Conservation (phyloP, 805 yeast genomes). For the Wickerhamomyces xylosicus region DNA sequence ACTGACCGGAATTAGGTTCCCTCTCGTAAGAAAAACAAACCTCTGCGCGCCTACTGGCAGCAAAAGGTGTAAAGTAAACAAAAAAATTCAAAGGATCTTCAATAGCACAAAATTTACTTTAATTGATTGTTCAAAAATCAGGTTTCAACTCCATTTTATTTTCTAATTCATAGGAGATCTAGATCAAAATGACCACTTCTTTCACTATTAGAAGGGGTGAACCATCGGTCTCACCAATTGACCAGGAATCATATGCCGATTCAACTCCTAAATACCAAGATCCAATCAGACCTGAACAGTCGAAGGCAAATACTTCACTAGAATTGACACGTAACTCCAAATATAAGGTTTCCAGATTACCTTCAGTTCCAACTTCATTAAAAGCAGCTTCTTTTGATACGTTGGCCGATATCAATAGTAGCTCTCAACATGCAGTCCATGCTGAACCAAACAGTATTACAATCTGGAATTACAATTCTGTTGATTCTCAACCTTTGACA, state of each 20-base stretch:
- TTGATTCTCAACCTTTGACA: conserved; percentile 48
- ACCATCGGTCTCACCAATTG: conserved; percentile 1
- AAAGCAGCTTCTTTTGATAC: conserved; percentile 1
- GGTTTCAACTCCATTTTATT: too few relatives aligned
- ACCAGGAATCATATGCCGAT: conserved; percentile 4
- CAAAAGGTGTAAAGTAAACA: too few relatives aligned
- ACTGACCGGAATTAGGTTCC: too few relatives aligned
- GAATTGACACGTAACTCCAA: conserved; percentile 51
- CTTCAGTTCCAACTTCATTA: conserved; percentile 37
- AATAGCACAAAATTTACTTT: too few relatives aligned
- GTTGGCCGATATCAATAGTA: conserved; percentile 23
- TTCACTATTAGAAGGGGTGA: not conserved
- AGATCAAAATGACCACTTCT: not conserved
- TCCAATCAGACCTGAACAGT: conserved; percentile 10
- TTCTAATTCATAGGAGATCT: too few relatives aligned
- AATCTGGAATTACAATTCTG: conserved; percentile 61
- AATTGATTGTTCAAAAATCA: too few relatives aligned
- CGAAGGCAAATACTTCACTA: conserved; percentile 15
- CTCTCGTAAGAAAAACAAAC: too few relatives aligned
- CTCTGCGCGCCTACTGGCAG: too few relatives aligned
- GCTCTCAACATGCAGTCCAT: conserved; percentile 19
- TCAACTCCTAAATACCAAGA: too few relatives aligned
- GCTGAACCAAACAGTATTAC: too few relatives aligned
- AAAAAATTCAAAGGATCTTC: too few relatives aligned
- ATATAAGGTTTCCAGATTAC: conserved; percentile 46